These are phyloP conservation scores for Coemansia sp. DNA, from an alignment of 192 early-diverging fungal species.

Conservation along the genomic window DNA sequence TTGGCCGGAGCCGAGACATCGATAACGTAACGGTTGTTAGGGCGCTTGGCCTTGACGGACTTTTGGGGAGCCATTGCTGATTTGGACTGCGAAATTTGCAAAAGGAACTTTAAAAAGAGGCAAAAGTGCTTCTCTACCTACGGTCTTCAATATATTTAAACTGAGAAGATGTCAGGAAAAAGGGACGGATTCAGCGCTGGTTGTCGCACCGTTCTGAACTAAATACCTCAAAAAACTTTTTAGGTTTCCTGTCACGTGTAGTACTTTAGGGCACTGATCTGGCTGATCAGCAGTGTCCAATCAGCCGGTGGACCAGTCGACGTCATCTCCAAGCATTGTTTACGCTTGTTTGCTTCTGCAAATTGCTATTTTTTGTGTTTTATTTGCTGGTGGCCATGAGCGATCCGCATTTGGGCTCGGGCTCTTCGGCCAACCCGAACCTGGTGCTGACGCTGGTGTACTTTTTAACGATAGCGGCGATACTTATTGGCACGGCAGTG, in stretches of 20 bases:
- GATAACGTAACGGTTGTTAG: conserved; percentile 81
- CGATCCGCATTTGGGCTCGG: conserved; percentile 4
- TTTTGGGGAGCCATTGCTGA: conserved; percentile 47
- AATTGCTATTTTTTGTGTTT: background rate
- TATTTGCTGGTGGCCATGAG: conserved; percentile 1
- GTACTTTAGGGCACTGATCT: background rate
- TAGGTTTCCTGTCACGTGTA: background rate
- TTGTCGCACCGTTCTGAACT: conserved; percentile 1
- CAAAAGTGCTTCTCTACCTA: conserved; percentile 54
- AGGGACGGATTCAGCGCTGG: conserved; percentile 17
- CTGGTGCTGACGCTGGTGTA: conserved; percentile 52
- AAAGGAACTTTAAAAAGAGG: background rate
- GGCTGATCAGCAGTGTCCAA: background rate
- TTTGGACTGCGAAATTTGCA: conserved; percentile 8
- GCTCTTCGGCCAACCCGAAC: conserved; percentile 41
- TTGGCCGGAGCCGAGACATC: conserved; percentile 89
- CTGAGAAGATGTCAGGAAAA: conserved; percentile 50
- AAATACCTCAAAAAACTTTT: background rate
- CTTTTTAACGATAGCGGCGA: conserved; percentile 54
- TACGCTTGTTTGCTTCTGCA: conserved; percentile 1
- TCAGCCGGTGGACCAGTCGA: background rate
- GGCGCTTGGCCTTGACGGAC: conserved; percentile 60
- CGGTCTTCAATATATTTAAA: conserved; percentile 25
- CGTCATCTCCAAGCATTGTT: background rate
- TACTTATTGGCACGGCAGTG: conserved; percentile 52